Percentiles rank a stretch among this genome's conserved stretches.
Conservation (phyloP, 148 eudicot species). For the Nepenthes gracilis region DNA sequence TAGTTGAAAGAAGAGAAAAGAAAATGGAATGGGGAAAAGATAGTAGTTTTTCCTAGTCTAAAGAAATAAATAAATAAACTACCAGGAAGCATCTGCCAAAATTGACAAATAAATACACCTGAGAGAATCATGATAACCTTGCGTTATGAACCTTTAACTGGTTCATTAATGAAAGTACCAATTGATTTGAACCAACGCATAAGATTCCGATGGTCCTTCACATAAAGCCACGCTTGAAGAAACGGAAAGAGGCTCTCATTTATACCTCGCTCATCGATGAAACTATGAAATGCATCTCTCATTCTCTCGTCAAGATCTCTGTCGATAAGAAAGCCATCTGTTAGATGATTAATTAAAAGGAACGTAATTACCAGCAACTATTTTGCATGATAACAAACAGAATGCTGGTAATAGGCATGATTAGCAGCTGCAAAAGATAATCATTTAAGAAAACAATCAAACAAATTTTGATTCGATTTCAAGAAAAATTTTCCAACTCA, state of each 20-base stretch:
- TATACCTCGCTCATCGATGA: constrained; percentile 62
- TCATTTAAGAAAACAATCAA: no score
- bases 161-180: constrained; percentile 27
- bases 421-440: no score
- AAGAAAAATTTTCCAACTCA: no score
- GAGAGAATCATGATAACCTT: no score
- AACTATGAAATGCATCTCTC: constrained; percentile 51
- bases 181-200: constrained; percentile 55
- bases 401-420: no score
- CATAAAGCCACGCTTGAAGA: constrained; percentile 76
- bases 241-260: constrained; percentile 64
- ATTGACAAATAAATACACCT: no score
- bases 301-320: constrained; percentile 49
- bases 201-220: constrained; percentile 57
- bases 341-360: not conserved
- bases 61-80: no score
- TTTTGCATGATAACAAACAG: not conserved
- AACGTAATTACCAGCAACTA: not conserved
- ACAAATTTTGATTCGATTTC: no score
- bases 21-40: no score
- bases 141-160: not conserved
- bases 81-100: no score
- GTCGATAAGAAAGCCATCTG: constrained; percentile 2
- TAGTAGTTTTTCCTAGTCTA: no score
- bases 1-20: no score